A percentile compares a stretch with the other conserved stretches of the same genome.
Conservation (phyloP, 75 land plant species). For the Ceratopteris richardii region DNA sequence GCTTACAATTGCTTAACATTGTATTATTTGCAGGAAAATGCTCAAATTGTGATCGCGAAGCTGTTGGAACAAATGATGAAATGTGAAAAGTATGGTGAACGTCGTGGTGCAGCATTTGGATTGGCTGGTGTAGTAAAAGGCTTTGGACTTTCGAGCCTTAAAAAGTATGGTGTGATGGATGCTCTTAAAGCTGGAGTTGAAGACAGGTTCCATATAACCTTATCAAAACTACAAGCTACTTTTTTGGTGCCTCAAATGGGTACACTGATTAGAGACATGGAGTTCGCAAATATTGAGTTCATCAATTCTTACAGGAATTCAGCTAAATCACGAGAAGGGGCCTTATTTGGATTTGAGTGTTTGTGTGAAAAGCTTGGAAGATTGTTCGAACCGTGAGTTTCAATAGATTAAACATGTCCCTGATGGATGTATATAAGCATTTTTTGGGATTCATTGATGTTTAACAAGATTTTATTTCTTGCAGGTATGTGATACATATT, state of each 20-base stretch:
- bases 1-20: not conserved
- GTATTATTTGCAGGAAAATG: slow-evolving; percentile 56
- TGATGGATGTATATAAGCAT: too few relatives aligned
- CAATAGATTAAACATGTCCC: too few relatives aligned
- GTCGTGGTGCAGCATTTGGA: slow-evolving; percentile 98
- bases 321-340: slow-evolving; percentile 95
- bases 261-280: too few relatives aligned
- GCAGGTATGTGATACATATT: slow-evolving; percentile 89
- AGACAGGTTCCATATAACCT: slow-evolving; percentile 75
- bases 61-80: slow-evolving; percentile 63
- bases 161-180: slow-evolving; percentile 58
- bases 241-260: not conserved
- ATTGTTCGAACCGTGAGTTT: slow-evolving; percentile 95
- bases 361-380: slow-evolving; percentile 92
- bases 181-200: slow-evolving; percentile 52
- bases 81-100: slow-evolving; percentile 92
- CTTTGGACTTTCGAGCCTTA: slow-evolving; percentile 65
- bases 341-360: slow-evolving; percentile 88
- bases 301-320: slow-evolving; percentile 49
- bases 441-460: too few relatives aligned
- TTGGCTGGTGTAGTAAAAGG: slow-evolving; percentile 96
- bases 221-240: slow-evolving; percentile 3
- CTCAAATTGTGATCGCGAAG: slow-evolving; percentile 44
- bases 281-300: too few relatives aligned
- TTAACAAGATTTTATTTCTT: too few relatives aligned